Evolutionary conservation across 1,284 basidiomycete genomes (phyloP).

Genomic region (Afroboletus lepidellus): DNA sequence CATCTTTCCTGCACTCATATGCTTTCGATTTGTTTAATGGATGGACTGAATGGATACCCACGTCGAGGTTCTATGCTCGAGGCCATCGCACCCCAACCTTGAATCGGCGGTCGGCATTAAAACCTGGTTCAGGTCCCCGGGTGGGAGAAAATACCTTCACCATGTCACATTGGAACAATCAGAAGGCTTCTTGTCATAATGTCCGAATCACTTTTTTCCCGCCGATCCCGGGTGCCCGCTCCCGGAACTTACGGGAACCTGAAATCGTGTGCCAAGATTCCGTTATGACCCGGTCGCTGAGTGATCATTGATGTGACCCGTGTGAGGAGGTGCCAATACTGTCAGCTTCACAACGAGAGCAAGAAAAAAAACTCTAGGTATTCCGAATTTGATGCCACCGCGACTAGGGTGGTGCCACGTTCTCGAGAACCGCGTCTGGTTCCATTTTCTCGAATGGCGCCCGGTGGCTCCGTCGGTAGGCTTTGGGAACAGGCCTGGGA

Average conservation of each 20-base stretch:
- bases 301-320: not conserved
- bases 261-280: not conserved
- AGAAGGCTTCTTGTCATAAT: not conserved
- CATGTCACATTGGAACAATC: not conserved
- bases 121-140: not conserved
- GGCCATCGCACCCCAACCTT: not conserved
- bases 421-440: not conserved
- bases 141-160: conserved; percentile 7
- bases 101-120: not conserved
- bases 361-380: not conserved
- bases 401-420: not conserved
- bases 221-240: not conserved
- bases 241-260: not conserved
- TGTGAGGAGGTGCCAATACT: not conserved
- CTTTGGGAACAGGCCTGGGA: not conserved
- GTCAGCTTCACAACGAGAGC: not conserved
- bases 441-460: not conserved
- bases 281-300: not conserved
- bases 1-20: conserved; percentile 8
- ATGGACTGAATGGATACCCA: conserved; percentile 9
- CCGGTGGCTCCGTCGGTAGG: not conserved
- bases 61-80: conserved; percentile 1
- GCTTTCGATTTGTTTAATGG: conserved; percentile 10
- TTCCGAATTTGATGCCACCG: not conserved
- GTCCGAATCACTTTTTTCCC: not conserved